phyloP scores from a whole-genome alignment of 345 rosid species.

The Schrenkiella parvula region DNA sequence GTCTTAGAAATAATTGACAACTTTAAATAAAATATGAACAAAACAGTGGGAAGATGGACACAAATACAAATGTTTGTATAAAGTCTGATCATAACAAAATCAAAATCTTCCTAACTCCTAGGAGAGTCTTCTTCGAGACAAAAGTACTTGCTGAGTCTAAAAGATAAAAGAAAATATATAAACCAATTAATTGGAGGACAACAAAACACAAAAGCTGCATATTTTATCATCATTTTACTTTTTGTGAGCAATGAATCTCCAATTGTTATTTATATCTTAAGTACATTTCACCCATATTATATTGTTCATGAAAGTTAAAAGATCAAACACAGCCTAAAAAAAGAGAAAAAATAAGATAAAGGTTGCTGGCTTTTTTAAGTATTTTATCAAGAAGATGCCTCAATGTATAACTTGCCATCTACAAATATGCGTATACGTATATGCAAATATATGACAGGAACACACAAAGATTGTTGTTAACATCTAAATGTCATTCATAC shows the following conservation, averaged over 20 bases:
- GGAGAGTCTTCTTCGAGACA: conserved; percentile 31
- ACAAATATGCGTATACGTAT: background rate
- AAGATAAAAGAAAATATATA: conserved; percentile 1
- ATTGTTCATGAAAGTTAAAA: background rate
- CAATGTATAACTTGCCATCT: background rate
- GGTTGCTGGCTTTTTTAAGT: conserved; percentile 14
- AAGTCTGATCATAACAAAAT: conserved; percentile 9
- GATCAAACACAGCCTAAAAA: background rate
- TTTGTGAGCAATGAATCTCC: conserved; percentile 1
- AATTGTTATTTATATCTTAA: background rate
- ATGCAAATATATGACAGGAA: background rate
- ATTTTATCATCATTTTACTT: conserved; percentile 23
- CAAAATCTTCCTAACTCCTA: conserved; percentile 22
- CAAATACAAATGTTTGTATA: background rate
- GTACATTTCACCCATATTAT: background rate
- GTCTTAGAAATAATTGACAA: background rate
- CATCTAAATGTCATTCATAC: background rate
- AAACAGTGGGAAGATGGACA: background rate
- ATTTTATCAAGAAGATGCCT: conserved; percentile 6
- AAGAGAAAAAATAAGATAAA: background rate
- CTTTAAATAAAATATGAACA: background rate
- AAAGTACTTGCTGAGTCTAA: conserved; percentile 12
- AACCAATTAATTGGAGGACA: conserved; percentile 2
- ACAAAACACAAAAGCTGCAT: conserved; percentile 7
- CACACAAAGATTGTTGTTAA: background rate